Base-by-base conservation (phyloP, 1,284 basidiomycete genomes). In the Calocybe gambosa region DNA sequence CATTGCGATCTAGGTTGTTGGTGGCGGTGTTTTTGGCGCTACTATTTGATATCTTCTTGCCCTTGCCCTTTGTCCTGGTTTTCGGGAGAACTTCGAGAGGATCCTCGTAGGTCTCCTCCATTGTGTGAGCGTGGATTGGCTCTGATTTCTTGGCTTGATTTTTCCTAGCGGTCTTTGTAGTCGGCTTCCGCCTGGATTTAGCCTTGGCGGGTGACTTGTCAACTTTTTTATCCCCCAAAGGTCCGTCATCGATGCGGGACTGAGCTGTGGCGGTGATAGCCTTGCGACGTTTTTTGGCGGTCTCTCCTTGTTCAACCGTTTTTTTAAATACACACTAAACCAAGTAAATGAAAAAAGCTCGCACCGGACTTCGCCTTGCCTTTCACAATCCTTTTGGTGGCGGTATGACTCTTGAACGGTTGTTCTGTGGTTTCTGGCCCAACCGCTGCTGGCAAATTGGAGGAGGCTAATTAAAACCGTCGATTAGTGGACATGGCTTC, bases 251-350 rank as follows among this genome's bases (percentile, higher is more conserved):
- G 2, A 4, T 16, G 12, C 6, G 8, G 18, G 23, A 19, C 41
- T 46, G 39, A 16, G 40, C 8, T 26, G 49, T 52, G 1, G 50
- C 31, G 18, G 45, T 46, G n/a, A 46, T n/a, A n/a, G n/a, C 41
- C 6, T 46, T 47, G 25, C 47, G 40, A 21, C 47, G 44, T 25
- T 44, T 52, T 12, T 40, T 21, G 5, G 23, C 42, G 3, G 42
- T 34, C 19, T 25, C 29, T 38, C 28, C 50, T 9, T 38, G 25
- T 15, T 25, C 8, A 28, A 29, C 8, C 4, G 6, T 5, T 20
- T 29, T 2, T 28, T 21, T 20, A 18, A 10, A 9, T 6, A 46
- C 37, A 6, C 13, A 13, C 29, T n/a, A 13, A 31, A 8, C 29
- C 7, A 6, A 31, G 13, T 35, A 35, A 12, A 12, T 16, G n/a